Conservation (phyloP, 352 stramenopile genomes). For the Phytophthora agathidicida region DNA sequence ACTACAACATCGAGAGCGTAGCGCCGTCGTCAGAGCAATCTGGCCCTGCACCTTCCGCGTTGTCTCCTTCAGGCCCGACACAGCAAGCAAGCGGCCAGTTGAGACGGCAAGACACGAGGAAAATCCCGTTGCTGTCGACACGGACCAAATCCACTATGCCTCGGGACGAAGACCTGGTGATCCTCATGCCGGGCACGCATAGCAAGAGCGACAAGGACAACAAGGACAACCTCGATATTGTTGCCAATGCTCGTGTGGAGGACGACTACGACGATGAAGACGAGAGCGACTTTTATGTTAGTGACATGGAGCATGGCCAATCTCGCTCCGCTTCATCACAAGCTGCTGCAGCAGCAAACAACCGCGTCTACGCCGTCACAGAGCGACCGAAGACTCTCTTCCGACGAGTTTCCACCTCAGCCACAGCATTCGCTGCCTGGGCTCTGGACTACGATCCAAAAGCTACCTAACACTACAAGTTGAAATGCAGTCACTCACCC, state of each 20-base stretch:
- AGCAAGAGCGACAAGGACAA: constrained; percentile 21
- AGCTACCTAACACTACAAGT: constrained; percentile 15
- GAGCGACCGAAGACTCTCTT: constrained; percentile 33
- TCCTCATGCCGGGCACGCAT: constrained; percentile 22
- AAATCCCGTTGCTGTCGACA: constrained; percentile 27
- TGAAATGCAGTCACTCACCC: constrained; percentile 4
- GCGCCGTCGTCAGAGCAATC: constrained; percentile 3
- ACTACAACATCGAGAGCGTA: constrained; percentile 52
- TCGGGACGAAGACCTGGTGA: constrained; percentile 44
- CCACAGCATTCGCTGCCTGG: constrained; percentile 33
- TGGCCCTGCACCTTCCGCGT: not conserved
- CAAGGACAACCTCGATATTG: constrained; percentile 19
- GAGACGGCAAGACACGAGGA: constrained; percentile 34
- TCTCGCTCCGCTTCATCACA: constrained; percentile 15
- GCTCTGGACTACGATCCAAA: constrained; percentile 39
- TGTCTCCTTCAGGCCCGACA: constrained; percentile 10
- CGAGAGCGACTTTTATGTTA: constrained; percentile 20
- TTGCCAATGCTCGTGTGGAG: constrained; percentile 19
- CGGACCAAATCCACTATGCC: constrained; percentile 23
- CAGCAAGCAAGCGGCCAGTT: not conserved
- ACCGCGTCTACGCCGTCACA: constrained; percentile 33
- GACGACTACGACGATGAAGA: constrained; percentile 33
- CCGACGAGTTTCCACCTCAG: constrained; percentile 30
- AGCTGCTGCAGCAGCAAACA: constrained; percentile 3
- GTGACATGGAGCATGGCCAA: constrained; percentile 12